Evolutionary conservation across 169 alveolate genomes (phyloP), one percentile per base, ranked within the genome.

Genomic region (Eimeria brunetti): DNA sequence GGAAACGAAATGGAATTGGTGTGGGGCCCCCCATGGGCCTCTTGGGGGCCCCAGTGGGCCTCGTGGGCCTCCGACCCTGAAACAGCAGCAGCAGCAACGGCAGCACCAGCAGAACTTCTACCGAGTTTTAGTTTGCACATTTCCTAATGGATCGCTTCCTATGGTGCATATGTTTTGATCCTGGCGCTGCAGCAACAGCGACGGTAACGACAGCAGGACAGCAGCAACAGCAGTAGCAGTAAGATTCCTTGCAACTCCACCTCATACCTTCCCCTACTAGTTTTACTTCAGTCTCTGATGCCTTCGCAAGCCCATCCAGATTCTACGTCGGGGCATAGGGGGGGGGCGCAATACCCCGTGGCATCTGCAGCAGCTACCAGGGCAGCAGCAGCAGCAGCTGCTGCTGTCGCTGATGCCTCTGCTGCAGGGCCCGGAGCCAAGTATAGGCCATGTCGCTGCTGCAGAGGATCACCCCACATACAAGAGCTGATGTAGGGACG

Each of bases 371-470:
- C 89, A 30, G 75, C 71, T 49, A 73, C 89, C 0, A 16, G 1
- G 53, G 89, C 71, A 53, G 73, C 89, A 81, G 89, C 89, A 51
- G 89, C 89, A 81, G 62, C 86, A 24, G 64, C 56, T 76, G 80
- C 80, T 69, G 80, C 80, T 69, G 62, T 60, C 6, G 38, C 85
- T 41, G 38, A 20, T 41, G 85, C 38, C 41, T 33, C 60, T 75
- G 58, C 33, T 44, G 53, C 62, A 24, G 41, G 62, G 33, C 8
- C 36, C 9, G 16, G 33, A 12, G 33, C 60, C 24, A 12, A 60
- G 16, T 24, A 46, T 27, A 44, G 53, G 85, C 85, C 62, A 75
- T 75, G 85, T 44, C 58, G 3, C 85, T 75, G 58, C 60, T 75
- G 36, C 85, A 46, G 41, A 7, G 60, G 62, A 75, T 75, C 58